Base-by-base conservation (phyloP, 257 asterid species). In the Leonotis leonurus region DNA sequence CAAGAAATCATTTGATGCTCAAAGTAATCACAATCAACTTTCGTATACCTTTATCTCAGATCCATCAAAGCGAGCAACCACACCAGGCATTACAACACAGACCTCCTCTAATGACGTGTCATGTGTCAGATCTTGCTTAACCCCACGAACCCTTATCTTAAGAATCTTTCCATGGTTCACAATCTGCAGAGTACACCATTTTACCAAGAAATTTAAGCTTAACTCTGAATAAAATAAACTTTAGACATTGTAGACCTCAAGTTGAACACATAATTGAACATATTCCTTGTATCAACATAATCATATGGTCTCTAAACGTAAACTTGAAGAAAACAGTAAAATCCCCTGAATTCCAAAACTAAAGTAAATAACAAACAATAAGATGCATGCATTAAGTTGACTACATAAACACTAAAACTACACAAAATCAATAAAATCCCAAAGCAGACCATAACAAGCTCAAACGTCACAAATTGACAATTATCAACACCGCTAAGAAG, bases 31-130 rank as follows among this genome's bases (percentile, higher is more conserved):
- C 32, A 8, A 26, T 37, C 25, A 30, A 56, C 35, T 11, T 25
- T 10, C 9, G 26, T 44, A n/a, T 35, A 93, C 97, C 97, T 82
- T 89, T 66, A 93, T 82, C 57, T 89, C 94, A 39, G 95, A 81
- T 69, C 97, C 99, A 65, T 87, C 96, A 72, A 92, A 79, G 13
- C 97, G 90, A 54, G 95, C 97, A 77, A 92, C 62, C 30, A 81
- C 86, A 39, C 94, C 89, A 13, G 88, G 77, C 95, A 86, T 81
- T 71, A 92, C 94, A 54, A 85, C 76, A 45, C 99, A 89, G 73
- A 92, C 86, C 79, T 86, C 98, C 80, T 89, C 95, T 5, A 83
- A 70, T 0, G 94, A 76, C 37, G 82, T 54, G 51, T 85, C 91
- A 54, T 73, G 87, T 3, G 75, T 72, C 17, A 73, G 67, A 63